These are phyloP conservation scores for Pseudogymnoascus sp. DNA, from an alignment of 2,329 filamentous ascomycete genomes.

Conservation along the genomic window DNA sequence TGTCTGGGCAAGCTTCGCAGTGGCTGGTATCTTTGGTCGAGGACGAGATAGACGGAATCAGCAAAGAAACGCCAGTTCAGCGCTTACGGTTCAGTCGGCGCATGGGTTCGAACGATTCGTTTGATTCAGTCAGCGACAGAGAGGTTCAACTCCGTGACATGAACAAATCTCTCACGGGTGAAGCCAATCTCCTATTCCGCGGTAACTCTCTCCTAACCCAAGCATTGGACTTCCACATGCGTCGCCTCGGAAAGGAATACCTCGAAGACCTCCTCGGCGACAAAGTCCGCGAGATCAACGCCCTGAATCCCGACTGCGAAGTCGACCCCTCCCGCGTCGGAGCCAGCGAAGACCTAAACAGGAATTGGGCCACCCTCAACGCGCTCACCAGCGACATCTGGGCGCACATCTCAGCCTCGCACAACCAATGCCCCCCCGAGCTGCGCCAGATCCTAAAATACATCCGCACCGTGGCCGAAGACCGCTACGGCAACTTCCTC, in stretches of 20 bases:
- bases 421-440: constrained; percentile 67
- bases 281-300: constrained; percentile 81
- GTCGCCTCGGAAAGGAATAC: constrained; percentile 85
- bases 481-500: constrained; percentile 87
- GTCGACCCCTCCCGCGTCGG: constrained; percentile 79
- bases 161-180: constrained; percentile 69
- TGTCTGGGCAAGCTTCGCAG: constrained; percentile 72
- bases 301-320: constrained; percentile 85
- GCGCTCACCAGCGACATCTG: constrained; percentile 74
- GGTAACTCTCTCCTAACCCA: constrained; percentile 93
- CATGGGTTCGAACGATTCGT: constrained; percentile 62
- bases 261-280: constrained; percentile 79
- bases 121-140: constrained; percentile 54
- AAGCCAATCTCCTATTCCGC: constrained; percentile 90
- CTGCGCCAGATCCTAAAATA: constrained; percentile 82
- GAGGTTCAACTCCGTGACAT: constrained; percentile 68
- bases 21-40: constrained; percentile 93
- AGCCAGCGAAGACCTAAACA: constrained; percentile 61
- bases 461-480: constrained; percentile 83
- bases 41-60: constrained; percentile 91
- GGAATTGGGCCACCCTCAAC: constrained; percentile 75
- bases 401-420: constrained; percentile 72
- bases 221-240: constrained; percentile 91
- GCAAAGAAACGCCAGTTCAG: constrained; percentile 70
- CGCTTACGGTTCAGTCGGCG: constrained; percentile 64